Percentiles rank a stretch among this genome's conserved stretches.
phyloP scores from a whole-genome alignment of 257 asterid genomes.

The Thymus quinquecostatus region DNA sequence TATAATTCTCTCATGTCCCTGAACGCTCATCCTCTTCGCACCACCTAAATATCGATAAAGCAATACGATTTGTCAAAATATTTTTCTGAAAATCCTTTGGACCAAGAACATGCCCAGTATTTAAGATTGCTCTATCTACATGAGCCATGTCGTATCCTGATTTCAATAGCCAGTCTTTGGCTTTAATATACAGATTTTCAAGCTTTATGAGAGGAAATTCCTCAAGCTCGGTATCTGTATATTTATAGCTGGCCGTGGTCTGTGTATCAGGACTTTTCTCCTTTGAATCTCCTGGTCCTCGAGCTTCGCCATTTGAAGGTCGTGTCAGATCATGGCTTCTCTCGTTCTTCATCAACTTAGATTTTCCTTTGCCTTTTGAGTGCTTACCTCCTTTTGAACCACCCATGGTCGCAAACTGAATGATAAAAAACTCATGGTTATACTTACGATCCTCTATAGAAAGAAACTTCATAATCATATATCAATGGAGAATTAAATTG shows the following conservation, averaged over 20 bases:
- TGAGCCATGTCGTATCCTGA: slow-evolving; percentile 24
- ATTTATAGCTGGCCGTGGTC: not conserved
- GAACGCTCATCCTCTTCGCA: slow-evolving; percentile 11
- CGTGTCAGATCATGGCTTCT: slow-evolving; percentile 12
- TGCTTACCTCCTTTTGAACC: slow-evolving; percentile 31
- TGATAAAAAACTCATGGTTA: not conserved
- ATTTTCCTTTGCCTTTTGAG: slow-evolving; percentile 34
- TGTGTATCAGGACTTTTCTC: slow-evolving; percentile 14
- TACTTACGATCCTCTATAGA: no score
- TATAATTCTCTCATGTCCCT: slow-evolving; percentile 23
- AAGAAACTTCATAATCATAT: no score
- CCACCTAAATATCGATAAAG: not conserved
- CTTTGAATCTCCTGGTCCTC: not conserved
- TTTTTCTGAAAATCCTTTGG: slow-evolving; percentile 22
- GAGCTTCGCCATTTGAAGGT: not conserved
- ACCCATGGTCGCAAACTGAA: slow-evolving; percentile 31
- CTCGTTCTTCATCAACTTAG: slow-evolving; percentile 19
- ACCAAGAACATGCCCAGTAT: slow-evolving; percentile 16
- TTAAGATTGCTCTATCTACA: slow-evolving; percentile 28
- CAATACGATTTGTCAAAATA: slow-evolving; percentile 19
- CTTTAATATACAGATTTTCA: slow-evolving; percentile 18
- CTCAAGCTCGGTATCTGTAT: slow-evolving; percentile 23
- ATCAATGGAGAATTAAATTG: not conserved
- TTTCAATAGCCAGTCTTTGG: slow-evolving; percentile 22
- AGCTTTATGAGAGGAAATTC: slow-evolving; percentile 15